Evolutionary conservation across 2,329 filamentous ascomycete genomes (phyloP), one percentile per base, ranked within the genome.

Genomic region (Raffaelea albimanens): DNA sequence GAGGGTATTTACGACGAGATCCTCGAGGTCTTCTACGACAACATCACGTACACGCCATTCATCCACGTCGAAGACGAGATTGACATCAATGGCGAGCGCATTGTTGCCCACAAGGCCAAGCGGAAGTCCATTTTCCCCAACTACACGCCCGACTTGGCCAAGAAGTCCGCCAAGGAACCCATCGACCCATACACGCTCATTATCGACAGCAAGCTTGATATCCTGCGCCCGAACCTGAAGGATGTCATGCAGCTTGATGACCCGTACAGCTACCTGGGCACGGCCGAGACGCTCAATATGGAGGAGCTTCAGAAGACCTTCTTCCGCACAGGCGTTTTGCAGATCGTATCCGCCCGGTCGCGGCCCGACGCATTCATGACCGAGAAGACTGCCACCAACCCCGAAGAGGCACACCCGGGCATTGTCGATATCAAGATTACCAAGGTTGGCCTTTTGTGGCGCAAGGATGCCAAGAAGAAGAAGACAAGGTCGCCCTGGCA

Each of bases 381-480:
- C 1, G 88, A 93, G 53, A 83, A 87, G 57, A 90, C 87, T 13
- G 82, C 86, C 39, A 83, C 81, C 29, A 95, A 95, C 55, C 88
- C 90, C 0, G 75, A 87, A 22, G 88, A 93, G 52, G 87, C 88
- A 1, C 87, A 93, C 54, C 87, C 89, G 3, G 93, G 93, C 13
- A 85, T 98, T 50, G 91, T 98, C 11, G 91, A 97, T 64, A 95
- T 98, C 61, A 95, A 95, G 57, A 85, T 97, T 41, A 95, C 91
- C 40, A 98, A 97, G 64, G 90, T 98, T 44, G 93, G 93, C 4
- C 70, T 95, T 2, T 64, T 98, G 29, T 98, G 93, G 93, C 82
- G 93, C 40, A 98, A 98, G 62, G 89, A 95, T 54, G 70, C 76
- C 1, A 96, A 95, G 68, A 95, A 91, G 67, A 91, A 93, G 67